phyloP scores from a whole-genome alignment of 2,329 filamentous ascomycete genomes.

The Pseudopyrenochaeta lycopersici region DNA sequence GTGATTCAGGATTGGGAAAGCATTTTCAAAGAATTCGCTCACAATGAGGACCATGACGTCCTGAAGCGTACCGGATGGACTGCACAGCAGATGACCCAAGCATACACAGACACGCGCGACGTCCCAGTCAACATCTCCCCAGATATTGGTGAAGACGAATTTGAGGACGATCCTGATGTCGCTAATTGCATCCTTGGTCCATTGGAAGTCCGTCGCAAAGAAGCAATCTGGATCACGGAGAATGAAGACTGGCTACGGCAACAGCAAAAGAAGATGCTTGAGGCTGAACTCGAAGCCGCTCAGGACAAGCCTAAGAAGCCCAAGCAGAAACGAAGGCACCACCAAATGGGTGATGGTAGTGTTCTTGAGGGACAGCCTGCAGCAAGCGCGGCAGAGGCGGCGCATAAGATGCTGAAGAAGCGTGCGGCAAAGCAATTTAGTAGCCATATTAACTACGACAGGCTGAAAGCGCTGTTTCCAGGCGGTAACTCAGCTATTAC shows the following conservation, averaged over 20 bases:
- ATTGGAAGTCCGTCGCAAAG: slow-evolving; percentile 81
- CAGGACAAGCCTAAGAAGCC: slow-evolving; percentile 59
- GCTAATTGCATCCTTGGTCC: slow-evolving; percentile 77
- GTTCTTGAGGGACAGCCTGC: slow-evolving; percentile 55
- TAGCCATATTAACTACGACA: slow-evolving; percentile 58
- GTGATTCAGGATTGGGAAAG: slow-evolving; percentile 42
- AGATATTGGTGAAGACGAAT: slow-evolving; percentile 81
- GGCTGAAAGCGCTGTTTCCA: slow-evolving; percentile 52
- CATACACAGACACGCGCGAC: slow-evolving; percentile 34
- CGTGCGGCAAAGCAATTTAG: slow-evolving; percentile 51
- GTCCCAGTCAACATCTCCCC: slow-evolving; percentile 44
- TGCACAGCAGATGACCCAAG: slow-evolving; percentile 39
- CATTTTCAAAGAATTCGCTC: slow-evolving; percentile 39
- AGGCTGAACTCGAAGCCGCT: slow-evolving; percentile 70
- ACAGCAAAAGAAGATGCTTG: slow-evolving; percentile 84
- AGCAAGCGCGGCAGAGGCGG: slow-evolving; percentile 55
- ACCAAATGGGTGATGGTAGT: slow-evolving; percentile 51
- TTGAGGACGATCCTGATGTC: slow-evolving; percentile 89
- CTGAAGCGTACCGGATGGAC: slow-evolving; percentile 35
- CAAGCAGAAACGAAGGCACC: slow-evolving; percentile 54
- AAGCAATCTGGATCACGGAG: slow-evolving; percentile 91
- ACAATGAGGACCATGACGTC: slow-evolving; percentile 40
- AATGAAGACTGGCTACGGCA: slow-evolving; percentile 93
- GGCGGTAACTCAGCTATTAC: slow-evolving; percentile 21
- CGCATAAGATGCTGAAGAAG: slow-evolving; percentile 57